Base-by-base conservation (phyloP, 805 yeast genomes). In the Kockiozyma suomiensis region DNA sequence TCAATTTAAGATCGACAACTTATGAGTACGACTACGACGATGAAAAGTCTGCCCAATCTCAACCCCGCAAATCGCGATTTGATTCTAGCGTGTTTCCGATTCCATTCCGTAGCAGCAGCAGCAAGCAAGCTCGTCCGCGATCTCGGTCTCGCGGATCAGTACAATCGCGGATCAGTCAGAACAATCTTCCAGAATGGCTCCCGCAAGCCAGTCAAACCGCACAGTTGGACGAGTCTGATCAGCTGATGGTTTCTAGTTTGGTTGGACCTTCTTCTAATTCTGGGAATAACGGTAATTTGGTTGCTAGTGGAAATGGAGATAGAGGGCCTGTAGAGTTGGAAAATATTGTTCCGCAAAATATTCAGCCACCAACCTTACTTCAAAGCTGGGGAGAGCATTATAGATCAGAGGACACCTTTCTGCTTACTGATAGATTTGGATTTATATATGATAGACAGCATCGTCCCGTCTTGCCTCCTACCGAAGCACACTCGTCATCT, bases 391-490 rank as follows among this genome's bases (percentile, higher is more conserved):
- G 63, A 25, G 65, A 62, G 33, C 65, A 67, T 54, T 64, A 67
- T 49, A 63, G 69, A 13, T 54, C 67, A 21, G 54, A 67, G 40
- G 65, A 67, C 40, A 57, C 58, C 4, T 61, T 38, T 42, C 70
- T 69, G 2, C 69, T 75, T 37, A 74, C 82, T 12, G 85, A 82
- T 68, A 72, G 78, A 62, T 81, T 76, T 69, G 85, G 85, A 0
- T 82, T 82, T 65, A 72, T 81, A 33, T 75, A 76, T 62, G 76
- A 75, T 40, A 53, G 42, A 10, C 65, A 56, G 15, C 65, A 55
- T 40, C 54, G 47, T 35, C 69, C 62, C 8, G 64, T 63, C 19
- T 48, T 54, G 40, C 64, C 66, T 15, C 59, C 61, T 8, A 25
- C 47, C 12, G 65, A 60, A 8, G 23, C 43, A 8, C 46, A 17